Base-by-base conservation (phyloP, 345 rosid genomes). In the Boechera divaricarpa region DNA sequence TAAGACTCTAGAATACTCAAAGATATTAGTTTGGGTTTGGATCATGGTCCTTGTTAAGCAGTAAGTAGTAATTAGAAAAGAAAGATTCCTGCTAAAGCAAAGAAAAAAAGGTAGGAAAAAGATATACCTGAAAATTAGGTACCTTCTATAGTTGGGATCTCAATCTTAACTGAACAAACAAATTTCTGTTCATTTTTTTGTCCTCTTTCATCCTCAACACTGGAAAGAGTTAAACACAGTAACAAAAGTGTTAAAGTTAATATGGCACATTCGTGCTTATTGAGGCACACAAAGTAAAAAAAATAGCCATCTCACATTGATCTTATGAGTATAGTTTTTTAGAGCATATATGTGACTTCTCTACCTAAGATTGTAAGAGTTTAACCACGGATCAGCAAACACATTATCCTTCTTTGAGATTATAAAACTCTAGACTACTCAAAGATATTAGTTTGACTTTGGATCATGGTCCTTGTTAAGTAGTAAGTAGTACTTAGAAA, bases 151-250 rank as follows among this genome's bases (percentile, higher is more conserved):
- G 80, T 82, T 28, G 77, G 73, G 55, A 85, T 78, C 70, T 79
- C 67, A 63, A 86, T 78, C 61, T 78, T 69, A 63, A 83, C 97
- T 9, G 94, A 69, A 59, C 83, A 83, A 1, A 76, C 35, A 36
- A 38, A 38, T 9, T 4, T 44, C 6, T 5, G 18, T 7, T 45
- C 49, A 45, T 13, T 13, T 13, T 45, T 5, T 45, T 16, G 75
- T 85, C 80, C 77, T 84, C n/a, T 87, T 88, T 7, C 49, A 64
- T 77, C 77, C 81, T 81, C 86, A 16, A 72, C 67, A 24, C 95
- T 88, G 83, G 80, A 69, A 38, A 38, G 41, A 38, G 10, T 38
- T 38, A 38, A 38, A 38, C 41, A 38, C 41, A 38, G 10, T 38
- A 38, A 73, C 28, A 38, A 28, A 51, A 21, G 21, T 16, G 3